These are phyloP conservation scores for Pichia kluyveri DNA, from an alignment of 805 yeast species.

Conservation along the genomic window DNA sequence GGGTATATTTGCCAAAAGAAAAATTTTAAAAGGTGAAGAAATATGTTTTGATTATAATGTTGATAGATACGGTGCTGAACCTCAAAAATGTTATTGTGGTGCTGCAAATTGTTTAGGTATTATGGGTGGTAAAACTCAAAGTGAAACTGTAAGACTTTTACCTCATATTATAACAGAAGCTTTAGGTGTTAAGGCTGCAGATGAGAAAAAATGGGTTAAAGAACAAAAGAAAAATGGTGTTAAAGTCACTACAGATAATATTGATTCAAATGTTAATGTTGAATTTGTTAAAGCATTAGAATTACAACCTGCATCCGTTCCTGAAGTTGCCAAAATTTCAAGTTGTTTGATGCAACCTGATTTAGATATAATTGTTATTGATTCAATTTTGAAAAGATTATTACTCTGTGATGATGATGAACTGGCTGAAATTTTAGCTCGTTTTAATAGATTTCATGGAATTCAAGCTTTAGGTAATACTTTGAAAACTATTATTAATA, in stretches of 20 bases:
- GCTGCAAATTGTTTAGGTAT: slow-evolving; percentile 87
- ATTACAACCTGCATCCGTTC: slow-evolving; percentile 39
- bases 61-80: slow-evolving; percentile 90
- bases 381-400: slow-evolving; percentile 58
- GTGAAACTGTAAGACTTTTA: slow-evolving; percentile 76
- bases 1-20: slow-evolving; percentile 88
- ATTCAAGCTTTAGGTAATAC: slow-evolving; percentile 66
- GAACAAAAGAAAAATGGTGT: slow-evolving; percentile 42
- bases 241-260: slow-evolving; percentile 39
- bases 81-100: slow-evolving; percentile 92
- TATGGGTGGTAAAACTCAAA: slow-evolving; percentile 95
- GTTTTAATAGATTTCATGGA: slow-evolving; percentile 76
- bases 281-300: slow-evolving; percentile 55
- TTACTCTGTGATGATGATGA: slow-evolving; percentile 35
- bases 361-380: slow-evolving; percentile 56
- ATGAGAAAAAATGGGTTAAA: slow-evolving; percentile 66
- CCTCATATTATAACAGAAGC: slow-evolving; percentile 85
- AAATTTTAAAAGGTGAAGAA: slow-evolving; percentile 72
- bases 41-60: slow-evolving; percentile 90
- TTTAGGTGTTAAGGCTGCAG: slow-evolving; percentile 59
- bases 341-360: slow-evolving; percentile 65
- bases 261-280: slow-evolving; percentile 51
- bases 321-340: slow-evolving; percentile 71
- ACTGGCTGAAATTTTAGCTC: slow-evolving; percentile 36
- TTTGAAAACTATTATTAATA: slow-evolving; percentile 29